A percentile compares a stretch with the other conserved stretches of the same genome.
phyloP scores from a whole-genome alignment of 768 basidiomycete genomes.

The Symmetrospora coprosmae region DNA sequence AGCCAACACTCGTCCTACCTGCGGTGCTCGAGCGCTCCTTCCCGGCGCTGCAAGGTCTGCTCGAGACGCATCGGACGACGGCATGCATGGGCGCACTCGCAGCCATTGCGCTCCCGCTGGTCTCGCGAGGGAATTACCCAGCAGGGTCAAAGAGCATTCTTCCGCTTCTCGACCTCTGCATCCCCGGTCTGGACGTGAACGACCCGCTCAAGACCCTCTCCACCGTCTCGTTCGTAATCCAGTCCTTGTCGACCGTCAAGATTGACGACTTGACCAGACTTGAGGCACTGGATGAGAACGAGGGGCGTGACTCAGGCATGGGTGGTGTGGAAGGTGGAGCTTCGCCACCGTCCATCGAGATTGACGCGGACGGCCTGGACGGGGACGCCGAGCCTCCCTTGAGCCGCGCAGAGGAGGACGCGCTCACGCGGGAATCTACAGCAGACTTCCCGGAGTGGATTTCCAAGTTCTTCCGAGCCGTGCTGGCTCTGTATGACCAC shows the following conservation, averaged over 20 bases:
- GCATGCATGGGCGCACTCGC: slow-evolving; percentile 74
- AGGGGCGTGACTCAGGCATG: background rate
- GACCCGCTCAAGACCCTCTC: slow-evolving; percentile 37
- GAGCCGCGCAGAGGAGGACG: slow-evolving; percentile 55
- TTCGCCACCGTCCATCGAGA: slow-evolving; percentile 18
- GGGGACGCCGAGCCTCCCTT: slow-evolving; percentile 37
- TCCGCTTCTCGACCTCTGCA: slow-evolving; percentile 61
- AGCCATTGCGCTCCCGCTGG: slow-evolving; percentile 62
- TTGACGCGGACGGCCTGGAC: slow-evolving; percentile 27
- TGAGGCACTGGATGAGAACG: slow-evolving; percentile 19
- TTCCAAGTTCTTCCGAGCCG: slow-evolving; percentile 59
- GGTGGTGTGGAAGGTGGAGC: slow-evolving; percentile 20
- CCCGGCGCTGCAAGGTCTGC: slow-evolving; percentile 73
- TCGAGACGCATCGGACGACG: slow-evolving; percentile 74
- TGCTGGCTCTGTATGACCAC: slow-evolving; percentile 67
- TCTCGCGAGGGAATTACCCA: slow-evolving; percentile 65
- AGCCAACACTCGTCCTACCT: slow-evolving; percentile 61
- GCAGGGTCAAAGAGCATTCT: slow-evolving; percentile 67
- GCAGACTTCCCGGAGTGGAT: slow-evolving; percentile 69
- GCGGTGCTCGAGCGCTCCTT: slow-evolving; percentile 69
- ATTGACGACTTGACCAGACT: slow-evolving; percentile 31
- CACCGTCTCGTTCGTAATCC: slow-evolving; percentile 32
- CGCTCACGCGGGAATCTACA: slow-evolving; percentile 55
- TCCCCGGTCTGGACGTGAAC: slow-evolving; percentile 70
- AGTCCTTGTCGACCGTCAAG: slow-evolving; percentile 27